phyloP scores from a whole-genome alignment of 2,329 filamentous ascomycete genomes.

The Hypomyces perniciosus region DNA sequence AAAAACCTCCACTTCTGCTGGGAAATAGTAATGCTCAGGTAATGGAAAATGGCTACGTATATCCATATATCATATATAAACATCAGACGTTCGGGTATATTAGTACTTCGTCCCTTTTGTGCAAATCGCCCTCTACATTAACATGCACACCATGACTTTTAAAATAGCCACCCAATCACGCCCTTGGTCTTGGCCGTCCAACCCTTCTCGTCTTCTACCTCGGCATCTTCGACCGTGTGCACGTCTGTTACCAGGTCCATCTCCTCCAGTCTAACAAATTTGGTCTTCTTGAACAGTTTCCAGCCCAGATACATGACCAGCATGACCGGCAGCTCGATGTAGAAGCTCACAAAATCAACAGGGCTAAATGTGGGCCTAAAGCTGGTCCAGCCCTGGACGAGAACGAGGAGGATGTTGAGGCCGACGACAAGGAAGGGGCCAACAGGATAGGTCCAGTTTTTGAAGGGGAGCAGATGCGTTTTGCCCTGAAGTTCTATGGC shows the following conservation, averaged over 20 bases:
- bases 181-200: constrained; percentile 43
- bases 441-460: constrained; percentile 61
- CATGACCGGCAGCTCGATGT: constrained; percentile 58
- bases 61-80: too few species aligned
- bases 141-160: constrained; percentile 10
- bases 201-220: constrained; percentile 20
- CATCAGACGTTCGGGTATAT: too few species aligned
- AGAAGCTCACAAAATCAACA: constrained; percentile 58
- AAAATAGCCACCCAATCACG: constrained; percentile 29
- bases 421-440: constrained; percentile 52
- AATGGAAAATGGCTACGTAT: too few species aligned
- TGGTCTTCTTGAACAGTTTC: constrained; percentile 65
- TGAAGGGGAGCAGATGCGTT: constrained; percentile 55
- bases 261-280: constrained; percentile 47
- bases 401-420: constrained; percentile 53
- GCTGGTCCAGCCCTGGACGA: constrained; percentile 58
- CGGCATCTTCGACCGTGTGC: constrained; percentile 38
- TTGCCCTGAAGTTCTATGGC: constrained; percentile 53
- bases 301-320: constrained; percentile 59
- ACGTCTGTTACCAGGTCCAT: constrained; percentile 60
- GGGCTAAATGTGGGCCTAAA: constrained; percentile 54
- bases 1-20: too few species aligned
- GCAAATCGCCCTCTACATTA: not conserved
- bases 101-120: too few species aligned
- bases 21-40: too few species aligned